These are phyloP conservation scores for Globisporangium acanthophoron DNA, from an alignment of 352 stramenopile genomes.

Conservation along the genomic window DNA sequence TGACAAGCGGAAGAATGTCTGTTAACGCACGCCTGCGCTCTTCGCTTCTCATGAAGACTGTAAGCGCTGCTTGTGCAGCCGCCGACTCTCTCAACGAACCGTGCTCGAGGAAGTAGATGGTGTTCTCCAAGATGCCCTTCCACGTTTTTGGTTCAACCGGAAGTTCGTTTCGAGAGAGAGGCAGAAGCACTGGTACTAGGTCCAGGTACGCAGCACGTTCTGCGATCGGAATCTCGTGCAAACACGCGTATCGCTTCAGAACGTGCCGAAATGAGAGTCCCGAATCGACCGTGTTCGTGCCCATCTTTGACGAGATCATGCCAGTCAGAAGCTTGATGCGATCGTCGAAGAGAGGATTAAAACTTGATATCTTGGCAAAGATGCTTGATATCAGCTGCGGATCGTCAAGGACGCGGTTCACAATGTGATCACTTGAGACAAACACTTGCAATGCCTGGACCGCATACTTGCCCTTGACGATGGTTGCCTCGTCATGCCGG, in stretches of 20 bases:
- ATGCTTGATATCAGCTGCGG: background rate
- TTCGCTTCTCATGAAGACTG: slow-evolving; percentile 1
- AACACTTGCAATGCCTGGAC: slow-evolving; percentile 3
- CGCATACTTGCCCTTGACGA: background rate
- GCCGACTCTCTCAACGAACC: background rate
- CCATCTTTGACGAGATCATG: background rate
- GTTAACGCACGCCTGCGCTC: background rate
- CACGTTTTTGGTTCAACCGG: background rate
- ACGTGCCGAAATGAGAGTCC: background rate
- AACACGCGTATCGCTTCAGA: background rate
- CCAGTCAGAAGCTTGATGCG: slow-evolving; percentile 1
- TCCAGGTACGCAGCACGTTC: slow-evolving; percentile 7
- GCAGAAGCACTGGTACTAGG: slow-evolving; percentile 1
- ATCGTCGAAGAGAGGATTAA: slow-evolving; percentile 1
- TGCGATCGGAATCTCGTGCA: slow-evolving; percentile 4
- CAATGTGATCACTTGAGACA: background rate
- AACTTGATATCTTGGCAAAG: background rate
- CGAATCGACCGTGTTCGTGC: background rate
- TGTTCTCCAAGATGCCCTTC: slow-evolving; percentile 8
- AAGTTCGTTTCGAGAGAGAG: background rate
- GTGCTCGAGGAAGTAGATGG: slow-evolving; percentile 11
- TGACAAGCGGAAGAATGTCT: slow-evolving; percentile 3
- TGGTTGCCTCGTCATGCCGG: background rate
- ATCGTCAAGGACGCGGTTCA: background rate
- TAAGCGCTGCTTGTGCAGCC: slow-evolving; percentile 7